Evolutionary conservation across 768 basidiomycete species (phyloP).

Genomic region (Rhodotorula taiwanensis): DNA sequence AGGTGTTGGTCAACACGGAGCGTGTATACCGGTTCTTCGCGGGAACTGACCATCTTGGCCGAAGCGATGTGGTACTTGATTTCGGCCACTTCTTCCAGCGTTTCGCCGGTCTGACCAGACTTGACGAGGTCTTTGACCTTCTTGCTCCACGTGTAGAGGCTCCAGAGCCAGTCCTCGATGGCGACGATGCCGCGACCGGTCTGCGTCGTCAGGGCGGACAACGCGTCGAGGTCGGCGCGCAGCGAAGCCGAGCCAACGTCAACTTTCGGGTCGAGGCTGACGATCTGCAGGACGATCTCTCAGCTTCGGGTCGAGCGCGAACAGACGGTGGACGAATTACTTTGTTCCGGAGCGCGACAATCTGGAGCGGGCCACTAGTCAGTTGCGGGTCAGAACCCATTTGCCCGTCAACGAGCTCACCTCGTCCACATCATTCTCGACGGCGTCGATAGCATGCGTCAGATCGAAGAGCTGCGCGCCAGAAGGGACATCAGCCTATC

Average conservation of each 20-base stretch:
- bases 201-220: constrained; percentile 24
- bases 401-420: neutral
- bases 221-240: constrained; percentile 19
- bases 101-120: constrained; percentile 5
- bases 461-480: constrained; percentile 22
- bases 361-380: neutral
- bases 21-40: no score
- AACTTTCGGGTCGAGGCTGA: constrained; percentile 12
- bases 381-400: neutral
- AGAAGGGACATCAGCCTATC: no score
- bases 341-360: constrained; percentile 20
- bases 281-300: no score
- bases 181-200: constrained; percentile 22
- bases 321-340: no score
- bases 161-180: constrained; percentile 26
- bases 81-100: constrained; percentile 26
- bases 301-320: no score
- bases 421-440: constrained; percentile 34
- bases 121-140: constrained; percentile 20
- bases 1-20: no score
- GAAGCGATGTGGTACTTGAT: constrained; percentile 24
- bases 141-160: constrained; percentile 15
- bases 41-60: constrained; percentile 16
- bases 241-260: constrained; percentile 24
- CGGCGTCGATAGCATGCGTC: constrained; percentile 30